Base-by-base conservation (phyloP, 257 asterid species). In the Sherardia arvensis region DNA sequence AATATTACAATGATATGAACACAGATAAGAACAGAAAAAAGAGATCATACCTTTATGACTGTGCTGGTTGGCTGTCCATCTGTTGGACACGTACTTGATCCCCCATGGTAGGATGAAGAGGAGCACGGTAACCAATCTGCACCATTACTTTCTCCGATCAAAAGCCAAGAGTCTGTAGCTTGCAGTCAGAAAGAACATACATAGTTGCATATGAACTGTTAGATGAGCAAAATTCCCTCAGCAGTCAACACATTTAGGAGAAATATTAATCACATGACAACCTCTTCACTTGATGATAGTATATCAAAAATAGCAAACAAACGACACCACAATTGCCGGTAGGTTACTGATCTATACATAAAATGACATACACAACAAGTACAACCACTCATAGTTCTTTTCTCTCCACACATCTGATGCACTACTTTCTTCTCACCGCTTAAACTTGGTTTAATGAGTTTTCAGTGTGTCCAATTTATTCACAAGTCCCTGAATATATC, bases 321-420 rank as follows among this genome's bases (percentile, higher is more conserved):
- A 63, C 27, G 43, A 26, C 58, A 34, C 43, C 15, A 27, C 29
- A 8, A 55, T 43, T 8, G 61, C 45, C 57, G 21, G 58, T 36
- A 63, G 21, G 58, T 36, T 45, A 45, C 23, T n/a, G 48, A 47
- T 47, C 66, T 47, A 48, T 59, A 59, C 72, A 32, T 28, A 29
- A 59, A 29, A 38, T 12, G 22, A 47, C 29, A 43, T 47, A 36
- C 53, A 45, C 18, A 18, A 22, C 61, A 7, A 66, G 59, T 48
- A 43, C 32, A 40, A 62, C 71, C 55, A 66, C 67, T 27, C 57
- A 29, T 7, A 11, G 1, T 57, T 27, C 58, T 22, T 59, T 47
- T 1, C 43, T 61, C 36, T 7, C 15, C 72, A 21, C 48, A 27
- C 33, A 48, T 34, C 30, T 32, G n/a, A n/a, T n/a, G n/a, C 59